phyloP scores from a whole-genome alignment of 1,284 basidiomycete genomes.

The Rhodotorula sp. region DNA sequence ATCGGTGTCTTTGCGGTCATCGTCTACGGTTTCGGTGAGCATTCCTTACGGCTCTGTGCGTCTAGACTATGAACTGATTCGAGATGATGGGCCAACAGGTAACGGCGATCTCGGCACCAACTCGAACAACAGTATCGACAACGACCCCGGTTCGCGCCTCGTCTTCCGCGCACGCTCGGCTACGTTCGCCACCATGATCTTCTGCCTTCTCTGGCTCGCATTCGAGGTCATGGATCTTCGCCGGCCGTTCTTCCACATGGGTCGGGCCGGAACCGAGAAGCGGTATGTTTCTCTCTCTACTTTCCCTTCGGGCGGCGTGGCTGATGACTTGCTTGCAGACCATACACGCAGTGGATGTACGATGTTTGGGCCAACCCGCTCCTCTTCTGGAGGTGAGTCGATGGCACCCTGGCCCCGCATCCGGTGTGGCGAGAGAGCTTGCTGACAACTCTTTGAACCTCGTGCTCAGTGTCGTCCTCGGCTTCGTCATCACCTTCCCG shows the following conservation, averaged over 20 bases:
- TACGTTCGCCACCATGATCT: constrained; percentile 44
- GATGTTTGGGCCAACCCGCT: constrained; percentile 37
- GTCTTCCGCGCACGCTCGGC: constrained; percentile 50
- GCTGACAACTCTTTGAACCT: constrained; percentile 49
- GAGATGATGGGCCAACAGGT: neutral
- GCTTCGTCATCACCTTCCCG: constrained; percentile 56
- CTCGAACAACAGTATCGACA: constrained; percentile 46
- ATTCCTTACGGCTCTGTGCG: neutral
- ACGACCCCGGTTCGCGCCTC: constrained; percentile 42
- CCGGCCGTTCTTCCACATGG: constrained; percentile 48
- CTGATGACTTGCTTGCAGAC: neutral
- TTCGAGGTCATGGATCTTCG: constrained; percentile 49
- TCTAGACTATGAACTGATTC: neutral
- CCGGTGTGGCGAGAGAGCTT: constrained; percentile 55
- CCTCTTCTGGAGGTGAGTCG: constrained; percentile 48
- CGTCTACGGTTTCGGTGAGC: constrained; percentile 52
- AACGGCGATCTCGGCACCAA: constrained; percentile 30
- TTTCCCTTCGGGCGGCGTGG: constrained; percentile 36
- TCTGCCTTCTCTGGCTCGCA: constrained; percentile 46
- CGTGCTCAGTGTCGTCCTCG: constrained; percentile 48
- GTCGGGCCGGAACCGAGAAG: constrained; percentile 33
- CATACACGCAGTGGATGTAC: constrained; percentile 27
- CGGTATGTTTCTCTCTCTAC: constrained; percentile 51
- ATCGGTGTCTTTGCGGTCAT: constrained; percentile 54
- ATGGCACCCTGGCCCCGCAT: neutral